phyloP scores from a whole-genome alignment of 2,329 filamentous ascomycete species.

The Fusarium sambucinum region DNA sequence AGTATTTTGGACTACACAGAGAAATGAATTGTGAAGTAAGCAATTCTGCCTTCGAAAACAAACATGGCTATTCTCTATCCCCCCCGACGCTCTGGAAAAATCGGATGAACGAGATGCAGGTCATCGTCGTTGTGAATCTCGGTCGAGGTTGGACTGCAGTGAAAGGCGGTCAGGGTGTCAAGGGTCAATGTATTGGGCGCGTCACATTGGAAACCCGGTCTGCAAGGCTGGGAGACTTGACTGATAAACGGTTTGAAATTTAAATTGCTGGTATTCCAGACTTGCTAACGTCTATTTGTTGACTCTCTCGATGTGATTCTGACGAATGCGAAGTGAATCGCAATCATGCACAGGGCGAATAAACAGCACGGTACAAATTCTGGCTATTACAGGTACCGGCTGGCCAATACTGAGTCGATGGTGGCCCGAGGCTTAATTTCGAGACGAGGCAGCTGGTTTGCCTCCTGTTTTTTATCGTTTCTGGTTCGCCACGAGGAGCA shows the following conservation, averaged over 20 bases:
- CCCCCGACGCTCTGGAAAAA: neutral
- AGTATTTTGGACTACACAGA: neutral
- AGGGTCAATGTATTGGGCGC: neutral
- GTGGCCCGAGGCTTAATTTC: neutral
- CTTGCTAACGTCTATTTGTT: neutral
- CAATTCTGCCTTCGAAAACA: neutral
- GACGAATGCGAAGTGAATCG: neutral
- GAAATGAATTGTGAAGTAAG: neutral
- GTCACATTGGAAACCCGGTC: neutral
- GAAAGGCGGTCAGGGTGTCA: constrained; percentile 22
- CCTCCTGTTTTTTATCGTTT: neutral
- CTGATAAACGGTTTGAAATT: neutral
- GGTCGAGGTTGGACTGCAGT: neutral
- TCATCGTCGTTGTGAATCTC: neutral
- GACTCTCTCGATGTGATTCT: neutral
- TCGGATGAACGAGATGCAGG: neutral
- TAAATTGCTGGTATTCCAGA: neutral
- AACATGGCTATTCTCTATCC: neutral
- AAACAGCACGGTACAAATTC: neutral
- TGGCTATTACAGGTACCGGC: neutral
- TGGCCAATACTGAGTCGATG: neutral
- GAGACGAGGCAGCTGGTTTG: neutral
- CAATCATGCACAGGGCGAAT: neutral
- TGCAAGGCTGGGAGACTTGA: constrained; percentile 8
- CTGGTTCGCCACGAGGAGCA: neutral